Base-by-base conservation (phyloP, 2,329 filamentous ascomycete species). In the Xylariaceae sp. region DNA sequence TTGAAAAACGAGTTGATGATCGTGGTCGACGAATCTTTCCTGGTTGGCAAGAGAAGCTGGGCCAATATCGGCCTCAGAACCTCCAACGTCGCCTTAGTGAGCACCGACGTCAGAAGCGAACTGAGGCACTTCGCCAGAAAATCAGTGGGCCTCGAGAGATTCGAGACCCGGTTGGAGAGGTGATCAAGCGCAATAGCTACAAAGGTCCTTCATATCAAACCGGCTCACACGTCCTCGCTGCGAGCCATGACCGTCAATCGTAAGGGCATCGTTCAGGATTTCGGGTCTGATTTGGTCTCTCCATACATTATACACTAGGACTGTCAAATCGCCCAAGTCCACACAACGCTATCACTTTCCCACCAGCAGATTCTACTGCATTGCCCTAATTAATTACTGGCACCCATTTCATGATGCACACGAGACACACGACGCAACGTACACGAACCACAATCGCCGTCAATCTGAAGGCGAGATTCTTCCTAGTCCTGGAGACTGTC, bases 91-190 rank as follows among this genome's bases (percentile, higher is more conserved):
- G 75, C 42, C 58, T 85, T 14, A 83, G 78, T 59, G 82, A 86
- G 58, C 74, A 73, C 55, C 71, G 78, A 45, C 73, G 80, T 19
- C 78, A 82, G 66, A 82, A 80, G 66, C 71, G 82, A 45, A 77
- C 75, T 18, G 73, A 78, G 51, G 80, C 81, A 59, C 69, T 86
- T 46, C 73, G 82, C 7, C 70, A 76, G 55, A 83, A 75, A 64
- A 86, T 86, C 40, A 83, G 80, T 52, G 75, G 72, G 5, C 82
- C 82, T 0, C 73, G 68, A 19, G 77, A 81, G 59, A 78, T 83
- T 17, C 69, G 79, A 22, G 80, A 83, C 54, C 78, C 79, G 3
- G 76, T 83, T 2, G 77, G 74, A 12, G 80, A 83, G 30, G 74
- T 83, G 42, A 75, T 82, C 41, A 70, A 75, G 44, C 68, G 71